Evolutionary conservation across 2,329 filamentous ascomycete genomes (phyloP).

Genomic region (Ceratocystis papillata): DNA sequence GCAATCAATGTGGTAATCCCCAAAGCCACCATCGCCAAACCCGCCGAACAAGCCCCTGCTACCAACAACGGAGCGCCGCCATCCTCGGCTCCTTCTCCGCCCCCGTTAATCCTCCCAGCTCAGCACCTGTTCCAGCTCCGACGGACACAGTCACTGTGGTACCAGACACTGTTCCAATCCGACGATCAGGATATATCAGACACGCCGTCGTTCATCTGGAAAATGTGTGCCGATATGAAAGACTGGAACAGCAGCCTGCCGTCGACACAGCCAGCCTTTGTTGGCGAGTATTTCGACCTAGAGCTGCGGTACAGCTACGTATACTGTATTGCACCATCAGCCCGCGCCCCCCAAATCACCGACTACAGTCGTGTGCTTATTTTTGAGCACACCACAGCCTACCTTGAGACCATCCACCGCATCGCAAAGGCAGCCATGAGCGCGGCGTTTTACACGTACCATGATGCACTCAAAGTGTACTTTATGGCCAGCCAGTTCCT

Average conservation of each 20-base stretch:
- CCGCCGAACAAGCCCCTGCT: constrained; percentile 8
- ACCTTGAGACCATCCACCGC: constrained; percentile 61
- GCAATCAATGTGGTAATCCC: constrained; percentile 74
- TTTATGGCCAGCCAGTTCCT: constrained; percentile 58
- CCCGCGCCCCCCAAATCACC: constrained; percentile 58
- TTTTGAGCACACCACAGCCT: constrained; percentile 78
- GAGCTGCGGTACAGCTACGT: constrained; percentile 87
- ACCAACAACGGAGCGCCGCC: constrained; percentile 35
- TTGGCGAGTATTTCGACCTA: constrained; percentile 70
- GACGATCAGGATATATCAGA: constrained; percentile 58
- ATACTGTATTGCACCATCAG: constrained; percentile 74
- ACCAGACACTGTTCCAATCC: constrained; percentile 76
- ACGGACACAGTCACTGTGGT: constrained; percentile 78
- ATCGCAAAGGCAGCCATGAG: constrained; percentile 50
- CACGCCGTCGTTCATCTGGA: constrained; percentile 61
- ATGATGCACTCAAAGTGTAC: constrained; percentile 76
- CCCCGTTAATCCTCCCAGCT: constrained; percentile 50
- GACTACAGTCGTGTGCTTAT: constrained; percentile 70
- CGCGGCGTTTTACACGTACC: constrained; percentile 66
- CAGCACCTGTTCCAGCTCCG: constrained; percentile 71
- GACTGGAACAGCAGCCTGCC: constrained; percentile 75
- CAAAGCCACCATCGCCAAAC: constrained; percentile 34
- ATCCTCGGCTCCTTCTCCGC: constrained; percentile 34
- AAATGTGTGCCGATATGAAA: constrained; percentile 63
- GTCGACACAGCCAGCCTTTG: constrained; percentile 49